Percentiles rank a stretch among this genome's conserved stretches.
These are phyloP conservation scores for Saitozyma podzolica DNA, from an alignment of 768 basidiomycete species.

Conservation along the genomic window DNA sequence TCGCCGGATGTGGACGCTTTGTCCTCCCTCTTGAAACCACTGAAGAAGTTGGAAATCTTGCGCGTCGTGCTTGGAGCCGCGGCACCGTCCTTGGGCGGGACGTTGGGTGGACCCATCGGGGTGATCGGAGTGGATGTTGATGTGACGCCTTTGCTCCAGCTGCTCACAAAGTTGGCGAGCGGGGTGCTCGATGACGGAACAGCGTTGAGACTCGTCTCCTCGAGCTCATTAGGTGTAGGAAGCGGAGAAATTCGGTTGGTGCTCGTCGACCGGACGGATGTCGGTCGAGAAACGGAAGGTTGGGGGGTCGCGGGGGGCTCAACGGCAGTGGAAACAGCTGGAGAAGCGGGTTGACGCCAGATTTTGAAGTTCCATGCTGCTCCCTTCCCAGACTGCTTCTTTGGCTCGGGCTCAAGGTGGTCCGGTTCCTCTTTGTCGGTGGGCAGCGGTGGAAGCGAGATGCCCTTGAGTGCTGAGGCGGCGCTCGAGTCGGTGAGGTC, in stretches of 20 bases:
- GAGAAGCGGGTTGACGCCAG: constrained; percentile 11
- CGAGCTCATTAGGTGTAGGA: constrained; percentile 13
- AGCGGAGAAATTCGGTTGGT: constrained; percentile 19
- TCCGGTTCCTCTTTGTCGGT: constrained; percentile 45
- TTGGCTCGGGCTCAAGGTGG: neutral
- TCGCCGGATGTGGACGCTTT: neutral
- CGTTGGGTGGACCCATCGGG: neutral
- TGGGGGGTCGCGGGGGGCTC: constrained; percentile 33
- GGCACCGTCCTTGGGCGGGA: neutral
- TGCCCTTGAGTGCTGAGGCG: constrained; percentile 26
- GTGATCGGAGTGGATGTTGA: constrained; percentile 14
- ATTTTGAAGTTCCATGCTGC: constrained; percentile 11
- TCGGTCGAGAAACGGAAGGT: constrained; percentile 20
- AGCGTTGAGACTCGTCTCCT: constrained; percentile 10
- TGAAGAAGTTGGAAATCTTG: constrained; percentile 36
- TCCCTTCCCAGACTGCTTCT: neutral
- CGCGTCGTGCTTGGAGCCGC: constrained; percentile 5
- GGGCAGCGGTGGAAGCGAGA: constrained; percentile 53
- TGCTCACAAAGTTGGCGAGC: constrained; percentile 38
- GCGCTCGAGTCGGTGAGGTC: constrained; percentile 22
- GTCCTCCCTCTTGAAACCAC: constrained; percentile 17
- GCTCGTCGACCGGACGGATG: constrained; percentile 10
- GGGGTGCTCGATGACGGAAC: constrained; percentile 24
- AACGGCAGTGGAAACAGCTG: constrained; percentile 29
- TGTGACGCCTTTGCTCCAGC: constrained; percentile 43